These are phyloP conservation scores for Cytospora piceicola DNA, from an alignment of 2,329 filamentous ascomycete species.

Conservation along the genomic window DNA sequence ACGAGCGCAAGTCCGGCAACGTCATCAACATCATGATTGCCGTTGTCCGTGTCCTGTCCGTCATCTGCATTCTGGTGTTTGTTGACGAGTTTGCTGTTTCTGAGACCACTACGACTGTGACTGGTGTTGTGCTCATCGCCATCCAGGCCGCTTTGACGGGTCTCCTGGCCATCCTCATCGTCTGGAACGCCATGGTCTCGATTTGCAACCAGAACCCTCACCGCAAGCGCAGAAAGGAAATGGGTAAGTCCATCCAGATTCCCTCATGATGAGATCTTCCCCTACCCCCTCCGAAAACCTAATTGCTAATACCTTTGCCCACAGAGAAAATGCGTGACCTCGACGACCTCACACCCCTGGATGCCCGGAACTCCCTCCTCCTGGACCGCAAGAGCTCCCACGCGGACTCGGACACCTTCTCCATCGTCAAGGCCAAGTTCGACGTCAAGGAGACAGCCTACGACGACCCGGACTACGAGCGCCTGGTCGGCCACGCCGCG, in stretches of 20 bases:
- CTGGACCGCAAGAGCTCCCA: slow-evolving; percentile 57
- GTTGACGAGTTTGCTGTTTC: slow-evolving; percentile 89
- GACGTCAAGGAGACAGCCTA: slow-evolving; percentile 39
- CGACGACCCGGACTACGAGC: slow-evolving; percentile 42
- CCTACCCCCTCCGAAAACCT: not conserved
- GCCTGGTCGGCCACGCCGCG: slow-evolving; percentile 46
- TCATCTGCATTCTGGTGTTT: slow-evolving; percentile 87
- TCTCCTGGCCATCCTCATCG: slow-evolving; percentile 82
- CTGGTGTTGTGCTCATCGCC: slow-evolving; percentile 90
- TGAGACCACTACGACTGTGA: slow-evolving; percentile 92
- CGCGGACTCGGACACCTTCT: slow-evolving; percentile 46
- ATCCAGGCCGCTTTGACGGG: slow-evolving; percentile 85
- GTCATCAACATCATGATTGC: slow-evolving; percentile 94
- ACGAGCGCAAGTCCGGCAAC: slow-evolving; percentile 83
- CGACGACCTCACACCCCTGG: slow-evolving; percentile 83
- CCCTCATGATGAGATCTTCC: not conserved
- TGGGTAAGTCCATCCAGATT: slow-evolving; percentile 64
- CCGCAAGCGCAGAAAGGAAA: slow-evolving; percentile 83
- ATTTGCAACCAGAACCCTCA: slow-evolving; percentile 90
- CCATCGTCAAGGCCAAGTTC: slow-evolving; percentile 45
- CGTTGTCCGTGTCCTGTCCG: slow-evolving; percentile 83
- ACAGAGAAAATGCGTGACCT: slow-evolving; percentile 77
- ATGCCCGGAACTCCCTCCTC: slow-evolving; percentile 84
- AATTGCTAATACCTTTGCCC: slow-evolving; percentile 35
- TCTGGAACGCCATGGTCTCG: slow-evolving; percentile 82